phyloP scores from a whole-genome alignment of 805 yeast species.

The Wickerhamiella allomyrinae region DNA sequence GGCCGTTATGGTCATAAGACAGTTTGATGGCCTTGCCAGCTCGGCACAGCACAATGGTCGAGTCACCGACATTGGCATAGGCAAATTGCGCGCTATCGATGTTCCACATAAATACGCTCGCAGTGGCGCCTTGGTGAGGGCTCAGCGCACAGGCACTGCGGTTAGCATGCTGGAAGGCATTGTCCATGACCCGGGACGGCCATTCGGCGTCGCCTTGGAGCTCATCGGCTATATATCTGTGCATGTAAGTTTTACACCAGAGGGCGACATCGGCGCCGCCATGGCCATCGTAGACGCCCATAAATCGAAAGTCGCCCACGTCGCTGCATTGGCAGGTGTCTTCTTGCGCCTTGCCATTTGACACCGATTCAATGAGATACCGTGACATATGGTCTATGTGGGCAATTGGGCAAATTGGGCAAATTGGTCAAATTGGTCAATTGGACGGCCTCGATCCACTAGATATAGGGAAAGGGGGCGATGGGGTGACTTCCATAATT shows the following conservation, averaged over 20 bases:
- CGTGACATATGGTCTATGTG: too few relatives aligned
- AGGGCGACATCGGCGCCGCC: slow-evolving; percentile 10
- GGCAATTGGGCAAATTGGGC: too few relatives aligned
- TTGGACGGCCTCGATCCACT: too few relatives aligned
- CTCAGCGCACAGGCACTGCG: neutral
- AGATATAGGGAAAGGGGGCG: too few relatives aligned
- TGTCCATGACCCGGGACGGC: neutral
- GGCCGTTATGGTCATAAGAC: slow-evolving; percentile 10
- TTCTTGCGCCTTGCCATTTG: slow-evolving; percentile 1
- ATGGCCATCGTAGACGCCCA: slow-evolving; percentile 15
- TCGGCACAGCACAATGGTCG: slow-evolving; percentile 6
- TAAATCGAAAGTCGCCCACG: slow-evolving; percentile 1
- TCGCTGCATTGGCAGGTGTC: neutral
- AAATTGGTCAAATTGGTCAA: too few relatives aligned
- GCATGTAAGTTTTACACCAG: slow-evolving; percentile 8
- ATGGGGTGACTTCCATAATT: too few relatives aligned
- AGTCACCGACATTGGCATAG: slow-evolving; percentile 14
- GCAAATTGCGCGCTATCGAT: neutral
- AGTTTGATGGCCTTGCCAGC: neutral
- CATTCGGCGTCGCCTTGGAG: neutral
- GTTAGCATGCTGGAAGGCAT: slow-evolving; percentile 6
- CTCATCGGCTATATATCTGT: neutral
- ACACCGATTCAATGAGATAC: too few relatives aligned
- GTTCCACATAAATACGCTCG: slow-evolving; percentile 7
- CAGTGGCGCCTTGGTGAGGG: slow-evolving; percentile 13